phyloP scores from a whole-genome alignment of 257 asterid genomes.

The Jacaranda mimosifolia region DNA sequence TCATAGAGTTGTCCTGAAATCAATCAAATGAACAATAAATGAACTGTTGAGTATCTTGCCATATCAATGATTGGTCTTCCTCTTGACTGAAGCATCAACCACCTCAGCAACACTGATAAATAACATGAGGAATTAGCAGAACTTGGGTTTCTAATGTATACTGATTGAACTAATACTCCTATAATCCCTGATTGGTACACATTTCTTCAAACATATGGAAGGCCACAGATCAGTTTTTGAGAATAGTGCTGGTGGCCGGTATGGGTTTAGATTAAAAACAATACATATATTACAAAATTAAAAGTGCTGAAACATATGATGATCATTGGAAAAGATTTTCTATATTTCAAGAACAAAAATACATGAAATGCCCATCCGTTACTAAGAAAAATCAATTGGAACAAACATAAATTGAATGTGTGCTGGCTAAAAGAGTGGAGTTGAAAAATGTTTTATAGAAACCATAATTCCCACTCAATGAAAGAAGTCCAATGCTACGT shows the following conservation, averaged over 20 bases:
- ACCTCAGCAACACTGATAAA: constrained; percentile 9
- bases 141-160: constrained; percentile 8
- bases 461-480: constrained; percentile 3
- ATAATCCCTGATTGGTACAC: neutral
- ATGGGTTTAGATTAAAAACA: neutral
- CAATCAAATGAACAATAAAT: neutral
- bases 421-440: neutral
- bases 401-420: neutral
- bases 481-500: neutral
- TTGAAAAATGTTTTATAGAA: neutral
- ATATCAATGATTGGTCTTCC: constrained; percentile 25
- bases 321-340: neutral
- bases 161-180: neutral
- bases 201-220: constrained; percentile 6
- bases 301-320: neutral
- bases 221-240: constrained; percentile 2
- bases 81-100: constrained; percentile 20
- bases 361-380: neutral
- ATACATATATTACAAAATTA: constrained; percentile 5
- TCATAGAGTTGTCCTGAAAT: constrained; percentile 72
- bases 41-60: constrained; percentile 3
- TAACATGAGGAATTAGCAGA: constrained; percentile 16
- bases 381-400: neutral
- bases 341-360: neutral
- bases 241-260: neutral